Conservation (phyloP, 768 basidiomycete species). For the Steccherinum ochraceum region DNA sequence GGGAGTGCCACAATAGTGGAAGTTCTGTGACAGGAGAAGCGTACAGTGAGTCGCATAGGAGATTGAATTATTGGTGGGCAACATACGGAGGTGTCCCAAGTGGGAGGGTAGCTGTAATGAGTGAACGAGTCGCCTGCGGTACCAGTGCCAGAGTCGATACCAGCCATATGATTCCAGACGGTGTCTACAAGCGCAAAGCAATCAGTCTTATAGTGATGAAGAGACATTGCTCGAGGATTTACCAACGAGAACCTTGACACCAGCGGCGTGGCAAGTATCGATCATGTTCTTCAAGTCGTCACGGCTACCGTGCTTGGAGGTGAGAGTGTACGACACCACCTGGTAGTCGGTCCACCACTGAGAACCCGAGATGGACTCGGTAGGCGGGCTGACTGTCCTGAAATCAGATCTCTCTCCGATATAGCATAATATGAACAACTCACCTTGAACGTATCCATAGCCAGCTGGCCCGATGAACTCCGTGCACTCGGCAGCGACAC, state of each 20-base stretch:
- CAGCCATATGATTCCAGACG: conserved; percentile 65
- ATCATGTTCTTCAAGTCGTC: conserved; percentile 40
- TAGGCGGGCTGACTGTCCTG: conserved; percentile 38
- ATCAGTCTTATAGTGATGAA: neutral
- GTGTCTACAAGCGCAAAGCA: conserved; percentile 28
- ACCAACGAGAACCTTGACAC: conserved; percentile 36
- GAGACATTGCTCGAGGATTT: neutral
- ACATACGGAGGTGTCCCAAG: no score
- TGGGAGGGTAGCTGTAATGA: conserved; percentile 38
- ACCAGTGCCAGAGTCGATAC: conserved; percentile 39
- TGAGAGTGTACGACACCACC: conserved; percentile 58
- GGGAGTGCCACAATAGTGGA: conserved; percentile 58
- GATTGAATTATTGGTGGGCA: no score
- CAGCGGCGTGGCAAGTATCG: conserved; percentile 29
- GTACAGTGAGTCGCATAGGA: no score
- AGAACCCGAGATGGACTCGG: conserved; percentile 49
- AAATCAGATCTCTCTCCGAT: neutral
- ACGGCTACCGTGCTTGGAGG: conserved; percentile 59
- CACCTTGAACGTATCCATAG: conserved; percentile 64
- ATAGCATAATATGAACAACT: conserved; percentile 3
- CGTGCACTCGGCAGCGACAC: conserved; percentile 57
- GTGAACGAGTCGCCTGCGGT: conserved; percentile 46
- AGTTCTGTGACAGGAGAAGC: conserved; percentile 32
- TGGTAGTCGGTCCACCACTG: conserved; percentile 79
- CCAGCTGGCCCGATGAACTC: conserved; percentile 62